Percentiles rank a stretch among this genome's conserved stretches.
Evolutionary conservation across 495 filamentous ascomycete genomes (phyloP).

Genomic region (Daldinia bambusicola): DNA sequence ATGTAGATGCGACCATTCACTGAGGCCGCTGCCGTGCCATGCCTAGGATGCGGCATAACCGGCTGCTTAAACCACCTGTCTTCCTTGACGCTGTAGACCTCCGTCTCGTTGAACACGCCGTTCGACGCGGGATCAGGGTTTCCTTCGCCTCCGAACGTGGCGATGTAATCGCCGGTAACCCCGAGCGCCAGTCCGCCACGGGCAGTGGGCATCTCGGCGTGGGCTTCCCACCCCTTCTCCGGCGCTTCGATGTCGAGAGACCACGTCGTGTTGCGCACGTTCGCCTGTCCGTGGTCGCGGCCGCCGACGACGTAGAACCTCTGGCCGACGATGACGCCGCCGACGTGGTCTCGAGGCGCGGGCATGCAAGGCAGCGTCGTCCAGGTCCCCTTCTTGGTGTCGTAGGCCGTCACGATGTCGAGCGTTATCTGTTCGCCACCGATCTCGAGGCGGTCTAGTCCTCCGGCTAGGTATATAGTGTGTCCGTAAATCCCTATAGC

Average conservation of each 20-base stretch:
- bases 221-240: constrained; percentile 41
- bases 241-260: constrained; percentile 46
- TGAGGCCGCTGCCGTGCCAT: not conserved
- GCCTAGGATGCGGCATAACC: not conserved
- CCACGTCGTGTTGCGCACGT: constrained; percentile 51
- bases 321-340: constrained; percentile 45
- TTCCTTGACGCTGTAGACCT: not conserved
- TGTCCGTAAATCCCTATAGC: not conserved
- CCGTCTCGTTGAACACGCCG: not conserved
- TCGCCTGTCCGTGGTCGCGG: constrained; percentile 42
- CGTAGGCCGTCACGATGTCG: not conserved
- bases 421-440: not conserved
- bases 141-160: constrained; percentile 58
- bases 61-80: not conserved
- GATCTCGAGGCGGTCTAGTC: not conserved
- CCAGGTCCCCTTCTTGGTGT: not conserved
- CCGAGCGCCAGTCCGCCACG: constrained; percentile 51
- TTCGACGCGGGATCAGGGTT: constrained; percentile 34
- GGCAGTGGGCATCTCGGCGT: constrained; percentile 47
- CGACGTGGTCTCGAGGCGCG: constrained; percentile 49
- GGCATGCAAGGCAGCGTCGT: constrained; percentile 38
- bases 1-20: constrained; percentile 1
- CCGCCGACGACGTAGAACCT: constrained; percentile 55
- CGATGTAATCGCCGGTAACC: constrained; percentile 47
- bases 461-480: not conserved